phyloP scores from a whole-genome alignment of 108 stramenopile species.

The Cylindrotheca fusiformis region DNA sequence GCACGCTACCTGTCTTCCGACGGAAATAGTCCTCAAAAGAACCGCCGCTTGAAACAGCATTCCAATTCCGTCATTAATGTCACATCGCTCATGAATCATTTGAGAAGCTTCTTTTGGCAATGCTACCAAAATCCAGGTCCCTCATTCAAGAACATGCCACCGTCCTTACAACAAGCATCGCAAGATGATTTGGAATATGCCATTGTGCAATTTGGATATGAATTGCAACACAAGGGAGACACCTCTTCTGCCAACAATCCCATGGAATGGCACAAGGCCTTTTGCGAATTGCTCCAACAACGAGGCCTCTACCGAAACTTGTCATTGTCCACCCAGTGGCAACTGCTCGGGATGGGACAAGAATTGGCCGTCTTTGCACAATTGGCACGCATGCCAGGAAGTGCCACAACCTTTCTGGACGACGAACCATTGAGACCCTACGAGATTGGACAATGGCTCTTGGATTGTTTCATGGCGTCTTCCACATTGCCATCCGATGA shows the following conservation, averaged over 20 bases:
- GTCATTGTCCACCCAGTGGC: constrained; percentile 20
- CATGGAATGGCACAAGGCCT: constrained; percentile 43
- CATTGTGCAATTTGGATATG: constrained; percentile 23
- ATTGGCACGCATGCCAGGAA: constrained; percentile 6
- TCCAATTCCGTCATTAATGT: not conserved
- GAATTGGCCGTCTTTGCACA: constrained; percentile 33
- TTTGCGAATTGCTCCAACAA: constrained; percentile 27
- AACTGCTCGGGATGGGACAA: constrained; percentile 44
- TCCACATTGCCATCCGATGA: not conserved
- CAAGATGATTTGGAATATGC: constrained; percentile 29
- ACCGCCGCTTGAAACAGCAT: not conserved
- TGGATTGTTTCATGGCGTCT: constrained; percentile 8
- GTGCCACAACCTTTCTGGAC: not conserved
- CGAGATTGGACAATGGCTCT: constrained; percentile 28
- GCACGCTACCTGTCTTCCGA: constrained; percentile 18
- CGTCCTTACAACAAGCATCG: constrained; percentile 26
- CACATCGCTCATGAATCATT: constrained; percentile 14
- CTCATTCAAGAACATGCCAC: constrained; percentile 10
- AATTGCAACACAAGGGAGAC: constrained; percentile 42
- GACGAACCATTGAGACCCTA: constrained; percentile 14
- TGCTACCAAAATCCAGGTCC: constrained; percentile 35
- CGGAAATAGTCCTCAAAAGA: not conserved
- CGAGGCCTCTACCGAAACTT: constrained; percentile 34
- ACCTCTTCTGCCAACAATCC: constrained; percentile 27
- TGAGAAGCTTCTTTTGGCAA: constrained; percentile 41